Evolutionary conservation across 106 monocot species (phyloP).

Genomic region (Acorus gramineus): DNA sequence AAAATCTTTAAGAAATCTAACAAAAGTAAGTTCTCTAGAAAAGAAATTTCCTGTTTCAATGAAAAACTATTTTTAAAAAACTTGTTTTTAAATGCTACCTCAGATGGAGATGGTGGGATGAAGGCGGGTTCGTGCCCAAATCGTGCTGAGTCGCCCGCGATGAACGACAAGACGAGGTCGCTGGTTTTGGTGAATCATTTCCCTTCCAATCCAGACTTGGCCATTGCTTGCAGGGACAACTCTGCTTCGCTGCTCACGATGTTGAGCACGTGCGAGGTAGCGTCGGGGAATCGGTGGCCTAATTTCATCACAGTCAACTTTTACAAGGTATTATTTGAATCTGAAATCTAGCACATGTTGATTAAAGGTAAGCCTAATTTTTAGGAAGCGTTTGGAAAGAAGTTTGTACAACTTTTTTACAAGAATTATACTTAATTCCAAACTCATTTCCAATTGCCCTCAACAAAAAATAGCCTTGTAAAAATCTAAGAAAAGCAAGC

Average conservation of each 20-base stretch:
- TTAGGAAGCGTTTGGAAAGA: not conserved
- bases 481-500: no score
- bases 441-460: no score
- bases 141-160: slow-evolving; percentile 33
- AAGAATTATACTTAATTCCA: no score
- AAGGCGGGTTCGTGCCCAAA: slow-evolving; percentile 32
- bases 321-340: slow-evolving; percentile 49
- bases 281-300: slow-evolving; percentile 40
- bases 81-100: not conserved
- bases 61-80: not conserved
- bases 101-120: slow-evolving; percentile 52
- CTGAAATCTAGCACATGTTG: not conserved
- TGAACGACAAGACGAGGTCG: slow-evolving; percentile 37
- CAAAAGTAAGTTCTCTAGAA: no score
- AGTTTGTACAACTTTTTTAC: no score
- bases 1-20: no score
- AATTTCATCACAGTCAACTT: slow-evolving; percentile 56
- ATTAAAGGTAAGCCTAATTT: not conserved
- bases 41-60: no score
- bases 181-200: slow-evolving; percentile 62
- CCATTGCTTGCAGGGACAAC: slow-evolving; percentile 33
- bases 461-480: no score
- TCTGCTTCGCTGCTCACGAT: slow-evolving; percentile 42
- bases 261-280: slow-evolving; percentile 44
- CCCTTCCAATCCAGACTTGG: slow-evolving; percentile 17